phyloP scores from a whole-genome alignment of 2,329 filamentous ascomycete genomes.

The Alternaria infectoria region DNA sequence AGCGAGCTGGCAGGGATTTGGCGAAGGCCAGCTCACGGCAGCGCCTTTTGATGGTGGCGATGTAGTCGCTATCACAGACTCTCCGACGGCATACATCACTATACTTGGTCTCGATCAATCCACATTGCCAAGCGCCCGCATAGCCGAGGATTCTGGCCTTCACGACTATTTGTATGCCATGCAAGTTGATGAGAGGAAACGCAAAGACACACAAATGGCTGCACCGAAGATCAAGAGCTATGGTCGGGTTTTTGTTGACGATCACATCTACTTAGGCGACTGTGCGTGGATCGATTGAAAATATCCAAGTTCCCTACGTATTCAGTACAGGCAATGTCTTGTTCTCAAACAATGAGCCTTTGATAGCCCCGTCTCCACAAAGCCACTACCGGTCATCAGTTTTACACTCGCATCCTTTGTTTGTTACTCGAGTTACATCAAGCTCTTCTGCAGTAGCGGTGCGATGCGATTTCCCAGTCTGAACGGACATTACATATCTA shows the following conservation, averaged over 20 bases:
- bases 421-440: background rate
- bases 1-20: conserved; percentile 20
- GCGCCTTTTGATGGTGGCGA: conserved; percentile 23
- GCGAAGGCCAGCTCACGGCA: conserved; percentile 17
- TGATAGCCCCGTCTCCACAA: background rate
- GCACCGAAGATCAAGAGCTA: conserved; percentile 10
- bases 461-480: background rate
- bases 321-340: background rate
- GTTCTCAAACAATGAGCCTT: background rate
- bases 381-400: background rate
- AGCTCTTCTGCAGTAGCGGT: background rate
- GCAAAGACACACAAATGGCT: background rate
- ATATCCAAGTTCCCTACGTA: background rate
- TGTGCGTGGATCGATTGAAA: conserved; percentile 15
- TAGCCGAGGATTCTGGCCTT: background rate
- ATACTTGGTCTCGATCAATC: conserved; percentile 22
- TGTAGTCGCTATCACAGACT: conserved; percentile 26
- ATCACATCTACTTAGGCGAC: conserved; percentile 3
- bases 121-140: background rate
- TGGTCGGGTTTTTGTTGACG: conserved; percentile 6
- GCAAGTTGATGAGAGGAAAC: background rate
- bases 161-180: conserved; percentile 6
- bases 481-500: background rate
- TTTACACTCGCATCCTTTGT: background rate
- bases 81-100: conserved; percentile 23